Evolutionary conservation across 1,284 basidiomycete species (phyloP).

Genomic region (Apiotrichum akiyoshidainum): DNA sequence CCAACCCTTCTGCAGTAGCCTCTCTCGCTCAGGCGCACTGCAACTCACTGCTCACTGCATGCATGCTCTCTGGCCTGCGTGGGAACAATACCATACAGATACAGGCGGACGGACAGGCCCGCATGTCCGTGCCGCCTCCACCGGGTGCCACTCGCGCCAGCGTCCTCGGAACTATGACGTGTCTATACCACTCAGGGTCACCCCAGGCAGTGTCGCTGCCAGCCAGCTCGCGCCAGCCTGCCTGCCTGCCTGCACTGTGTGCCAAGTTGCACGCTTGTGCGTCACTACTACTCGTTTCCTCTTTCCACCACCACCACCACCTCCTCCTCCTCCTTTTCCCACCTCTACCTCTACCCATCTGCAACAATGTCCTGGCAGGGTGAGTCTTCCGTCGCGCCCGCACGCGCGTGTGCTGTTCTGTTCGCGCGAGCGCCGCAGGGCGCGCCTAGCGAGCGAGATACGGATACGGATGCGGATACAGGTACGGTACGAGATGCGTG

Average conservation of each 20-base stretch:
- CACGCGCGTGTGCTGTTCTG: neutral
- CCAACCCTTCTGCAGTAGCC: too few species aligned
- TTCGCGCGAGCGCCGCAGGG: neutral
- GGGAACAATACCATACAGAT: too few species aligned
- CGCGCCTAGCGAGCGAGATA: too few species aligned
- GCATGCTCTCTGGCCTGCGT: too few species aligned
- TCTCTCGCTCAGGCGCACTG: too few species aligned
- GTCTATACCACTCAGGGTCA: neutral
- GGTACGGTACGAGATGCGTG: too few species aligned
- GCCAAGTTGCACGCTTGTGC: neutral
- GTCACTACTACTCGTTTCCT: neutral
- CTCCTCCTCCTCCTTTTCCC: neutral
- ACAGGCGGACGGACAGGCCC: too few species aligned
- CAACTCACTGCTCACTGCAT: too few species aligned
- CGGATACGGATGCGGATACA: too few species aligned
- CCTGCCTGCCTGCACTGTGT: neutral
- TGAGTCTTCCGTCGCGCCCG: constrained; percentile 15
- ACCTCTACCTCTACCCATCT: neutral
- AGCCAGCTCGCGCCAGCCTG: too few species aligned
- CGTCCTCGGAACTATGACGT: constrained; percentile 3
- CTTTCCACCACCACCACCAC: neutral
- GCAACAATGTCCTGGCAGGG: constrained; percentile 24
- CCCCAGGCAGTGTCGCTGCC: too few species aligned
- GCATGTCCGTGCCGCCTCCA: too few species aligned
- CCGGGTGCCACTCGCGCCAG: neutral